These are phyloP conservation scores for Penicillium nordicum DNA, from an alignment of 2,329 filamentous ascomycete genomes.

Conservation along the genomic window DNA sequence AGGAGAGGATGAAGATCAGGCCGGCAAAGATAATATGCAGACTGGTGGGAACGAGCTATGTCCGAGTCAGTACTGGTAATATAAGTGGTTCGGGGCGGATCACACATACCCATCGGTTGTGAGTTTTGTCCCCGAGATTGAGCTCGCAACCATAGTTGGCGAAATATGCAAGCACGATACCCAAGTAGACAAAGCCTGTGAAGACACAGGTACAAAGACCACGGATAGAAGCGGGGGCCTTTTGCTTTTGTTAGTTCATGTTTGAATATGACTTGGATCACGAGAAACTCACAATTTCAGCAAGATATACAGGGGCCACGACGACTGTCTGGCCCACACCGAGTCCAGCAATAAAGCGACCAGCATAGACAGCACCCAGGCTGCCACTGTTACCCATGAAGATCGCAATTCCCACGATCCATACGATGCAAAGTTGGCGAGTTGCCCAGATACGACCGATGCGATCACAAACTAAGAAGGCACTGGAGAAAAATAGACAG, in stretches of 20 bases:
- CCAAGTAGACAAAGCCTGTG: conserved; percentile 64
- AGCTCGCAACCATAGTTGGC: conserved; percentile 63
- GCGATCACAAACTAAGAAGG: conserved; percentile 48
- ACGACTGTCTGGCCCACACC: conserved; percentile 45
- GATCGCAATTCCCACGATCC: conserved; percentile 43
- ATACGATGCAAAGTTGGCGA: conserved; percentile 41
- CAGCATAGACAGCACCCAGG: conserved; percentile 43
- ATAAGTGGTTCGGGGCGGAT: conserved; percentile 9
- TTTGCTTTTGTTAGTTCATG: background rate
- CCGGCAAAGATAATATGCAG: conserved; percentile 75
- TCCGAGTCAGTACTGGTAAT: conserved; percentile 2
- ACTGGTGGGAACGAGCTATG: conserved; percentile 60
- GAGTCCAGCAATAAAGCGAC: conserved; percentile 44
- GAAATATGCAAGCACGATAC: conserved; percentile 74
- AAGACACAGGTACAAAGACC: conserved; percentile 72
- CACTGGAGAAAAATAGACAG: conserved; percentile 36
- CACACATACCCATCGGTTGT: conserved; percentile 49
- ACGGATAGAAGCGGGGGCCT: conserved; percentile 61
- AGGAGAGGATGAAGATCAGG: conserved; percentile 66
- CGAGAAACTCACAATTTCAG: conserved; percentile 54
- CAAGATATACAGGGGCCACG: conserved; percentile 64
- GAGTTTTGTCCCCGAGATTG: conserved; percentile 47
- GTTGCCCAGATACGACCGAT: conserved; percentile 44
- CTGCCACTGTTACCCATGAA: conserved; percentile 42
- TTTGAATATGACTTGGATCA: background rate